Base-by-base conservation (phyloP, 169 alveolate genomes). In the Babesia ovis region DNA sequence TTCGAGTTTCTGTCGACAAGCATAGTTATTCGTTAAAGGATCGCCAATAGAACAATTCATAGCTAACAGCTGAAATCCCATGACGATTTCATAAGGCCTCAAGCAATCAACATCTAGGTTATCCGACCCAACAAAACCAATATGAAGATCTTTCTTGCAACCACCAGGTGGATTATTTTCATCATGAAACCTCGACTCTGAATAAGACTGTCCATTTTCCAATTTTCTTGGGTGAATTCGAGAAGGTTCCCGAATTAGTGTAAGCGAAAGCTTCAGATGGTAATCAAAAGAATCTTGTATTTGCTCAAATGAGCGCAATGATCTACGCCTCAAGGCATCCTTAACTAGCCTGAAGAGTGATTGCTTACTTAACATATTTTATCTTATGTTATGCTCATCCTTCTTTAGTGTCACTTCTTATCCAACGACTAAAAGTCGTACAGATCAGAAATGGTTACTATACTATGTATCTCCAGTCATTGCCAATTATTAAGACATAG, bases 81-180 rank as follows among this genome's bases (percentile, higher is more conserved):
- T 12, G 45, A 61, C 67, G 4, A 72, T 60, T 27, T 72, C 83
- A 22, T 34, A 59, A 2, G 83, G 73, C 41, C 66, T 57, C 60
- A 72, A 39, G 3, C 2, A 8, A 39, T 72, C 83, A 27, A 64
- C 37, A 0, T 48, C 74, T 12, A 64, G 55, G 18, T 34, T 9
- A n/a, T n/a, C n/a, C n/a, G n/a, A n/a, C n/a, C 12, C 18, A 31
- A 12, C 55, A 25, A 6, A 46, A 46, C 23, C 55, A 46, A 31
- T 31, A 1, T 14, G 34, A 12, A 20, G 11, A 46, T 46, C 34
- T 25, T 46, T 31, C 55, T 16, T 46, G 14, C 55, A 22, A 22
- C 23, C 55, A 9, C 55, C 55, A 22, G 31, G 27, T 0, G 27
- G 8, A 46, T 16, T 14, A 0, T 46, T 46, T 14, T 0, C 27